These are phyloP conservation scores for Lentinus brumalis DNA, from an alignment of 768 basidiomycete genomes.

Conservation along the genomic window DNA sequence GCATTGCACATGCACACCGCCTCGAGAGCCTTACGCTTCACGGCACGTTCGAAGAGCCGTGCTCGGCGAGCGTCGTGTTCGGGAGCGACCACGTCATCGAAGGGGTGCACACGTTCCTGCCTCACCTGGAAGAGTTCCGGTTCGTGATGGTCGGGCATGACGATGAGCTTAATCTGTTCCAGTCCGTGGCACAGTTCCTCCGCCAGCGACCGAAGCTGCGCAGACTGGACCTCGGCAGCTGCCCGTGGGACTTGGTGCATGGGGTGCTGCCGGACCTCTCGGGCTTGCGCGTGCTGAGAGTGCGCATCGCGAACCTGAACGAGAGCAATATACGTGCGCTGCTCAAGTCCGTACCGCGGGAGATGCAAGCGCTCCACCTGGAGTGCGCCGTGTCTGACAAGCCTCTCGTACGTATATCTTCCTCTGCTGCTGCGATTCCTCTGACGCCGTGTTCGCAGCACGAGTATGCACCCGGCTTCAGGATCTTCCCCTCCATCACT, in stretches of 20 bases:
- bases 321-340: conserved; percentile 36
- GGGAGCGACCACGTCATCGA: conserved; percentile 62
- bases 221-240: conserved; percentile 62
- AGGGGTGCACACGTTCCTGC: conserved; percentile 59
- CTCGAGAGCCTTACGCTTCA: conserved; percentile 66
- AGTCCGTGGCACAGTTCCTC: conserved; percentile 56
- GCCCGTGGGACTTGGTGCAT: conserved; percentile 64
- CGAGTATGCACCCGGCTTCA: conserved; percentile 52
- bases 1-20: conserved; percentile 63
- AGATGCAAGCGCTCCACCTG: conserved; percentile 57
- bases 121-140: conserved; percentile 62
- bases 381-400: conserved; percentile 52
- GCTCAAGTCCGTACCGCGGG: conserved; percentile 33
- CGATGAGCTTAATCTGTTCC: conserved; percentile 53
- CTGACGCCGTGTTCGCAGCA: conserved; percentile 37
- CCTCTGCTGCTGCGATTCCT: background rate
- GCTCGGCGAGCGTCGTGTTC: conserved; percentile 59
- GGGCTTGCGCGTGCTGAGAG: conserved; percentile 57
- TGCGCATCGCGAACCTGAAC: conserved; percentile 54
- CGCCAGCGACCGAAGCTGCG: conserved; percentile 49
- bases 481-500: conserved; percentile 49
- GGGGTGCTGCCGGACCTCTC: conserved; percentile 52
- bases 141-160: conserved; percentile 68
- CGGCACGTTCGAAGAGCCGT: conserved; percentile 63
- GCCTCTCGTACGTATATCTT: conserved; percentile 42